These are phyloP conservation scores for Dicorynia guianensis DNA, from an alignment of 306 rosid species.

Conservation along the genomic window DNA sequence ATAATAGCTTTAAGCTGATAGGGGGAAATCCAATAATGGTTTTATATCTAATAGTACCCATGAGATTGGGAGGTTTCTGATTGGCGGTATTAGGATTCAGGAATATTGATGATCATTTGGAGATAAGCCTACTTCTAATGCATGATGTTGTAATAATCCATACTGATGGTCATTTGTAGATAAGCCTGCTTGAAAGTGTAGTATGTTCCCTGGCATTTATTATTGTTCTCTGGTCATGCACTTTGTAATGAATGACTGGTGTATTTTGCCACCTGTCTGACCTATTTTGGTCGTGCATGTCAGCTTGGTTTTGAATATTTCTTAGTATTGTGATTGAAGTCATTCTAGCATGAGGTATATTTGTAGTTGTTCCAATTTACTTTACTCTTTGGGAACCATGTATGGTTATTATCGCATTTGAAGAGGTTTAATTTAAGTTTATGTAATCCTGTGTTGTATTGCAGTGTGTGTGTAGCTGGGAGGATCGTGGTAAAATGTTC, in stretches of 20 bases:
- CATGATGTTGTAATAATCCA: neutral
- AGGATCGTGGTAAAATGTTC: slow-evolving; percentile 91
- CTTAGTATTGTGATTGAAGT: neutral
- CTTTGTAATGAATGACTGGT: slow-evolving; percentile 4
- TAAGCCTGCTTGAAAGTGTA: no score
- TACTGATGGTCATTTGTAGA: no score
- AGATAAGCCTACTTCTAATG: neutral
- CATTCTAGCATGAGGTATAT: neutral
- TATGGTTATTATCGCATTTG: neutral
- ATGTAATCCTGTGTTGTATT: slow-evolving; percentile 22
- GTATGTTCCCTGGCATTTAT: no score
- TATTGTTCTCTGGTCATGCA: neutral
- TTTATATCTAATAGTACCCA: neutral
- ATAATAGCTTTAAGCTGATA: no score
- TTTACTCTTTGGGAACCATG: neutral
- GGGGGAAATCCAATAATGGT: no score
- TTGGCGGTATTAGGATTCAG: neutral
- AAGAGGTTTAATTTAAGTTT: neutral
- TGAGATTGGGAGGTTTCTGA: slow-evolving; percentile 18
- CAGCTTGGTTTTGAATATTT: slow-evolving; percentile 21
- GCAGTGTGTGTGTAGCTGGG: slow-evolving; percentile 99
- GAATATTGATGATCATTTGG: neutral
- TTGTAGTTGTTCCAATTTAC: no score
- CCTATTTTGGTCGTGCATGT: neutral
- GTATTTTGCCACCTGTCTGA: neutral